Percentiles rank a stretch among this genome's conserved stretches.
These are phyloP conservation scores for Teratosphaeria destructans DNA, from an alignment of 2,329 filamentous ascomycete genomes.

Conservation along the genomic window DNA sequence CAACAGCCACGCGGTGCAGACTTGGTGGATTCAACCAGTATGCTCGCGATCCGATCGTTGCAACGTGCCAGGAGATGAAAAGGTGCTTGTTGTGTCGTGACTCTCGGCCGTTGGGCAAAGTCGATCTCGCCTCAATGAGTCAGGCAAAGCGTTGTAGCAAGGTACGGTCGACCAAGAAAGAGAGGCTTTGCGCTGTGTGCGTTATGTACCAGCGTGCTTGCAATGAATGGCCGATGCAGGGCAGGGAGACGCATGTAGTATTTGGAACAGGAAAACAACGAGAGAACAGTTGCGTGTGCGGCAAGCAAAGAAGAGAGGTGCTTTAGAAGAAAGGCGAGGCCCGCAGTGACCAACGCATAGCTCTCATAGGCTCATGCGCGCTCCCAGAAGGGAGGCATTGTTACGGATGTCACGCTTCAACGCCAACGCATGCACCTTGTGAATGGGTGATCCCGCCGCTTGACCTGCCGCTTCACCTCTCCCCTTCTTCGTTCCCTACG, in stretches of 20 bases:
- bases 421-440: slow-evolving; percentile 1
- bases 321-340: background rate
- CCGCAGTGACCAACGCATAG: background rate
- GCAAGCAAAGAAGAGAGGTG: background rate
- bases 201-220: background rate
- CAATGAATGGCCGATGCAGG: background rate
- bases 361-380: background rate
- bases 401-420: slow-evolving; percentile 2
- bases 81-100: background rate
- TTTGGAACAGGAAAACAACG: background rate
- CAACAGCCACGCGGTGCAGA: background rate
- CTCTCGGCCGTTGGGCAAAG: background rate
- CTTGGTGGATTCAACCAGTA: background rate
- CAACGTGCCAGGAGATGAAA: background rate
- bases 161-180: background rate
- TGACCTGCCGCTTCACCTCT: background rate
- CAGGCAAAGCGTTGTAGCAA: background rate
- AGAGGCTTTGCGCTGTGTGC: background rate
- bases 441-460: background rate
- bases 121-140: background rate
- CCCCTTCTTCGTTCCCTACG: background rate
- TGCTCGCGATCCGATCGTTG: background rate
- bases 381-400: slow-evolving; percentile 2
- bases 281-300: background rate
- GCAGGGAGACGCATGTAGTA: background rate